Evolutionary conservation across 2,329 filamentous ascomycete species (phyloP).

Genomic region (Curvularia spicifera): DNA sequence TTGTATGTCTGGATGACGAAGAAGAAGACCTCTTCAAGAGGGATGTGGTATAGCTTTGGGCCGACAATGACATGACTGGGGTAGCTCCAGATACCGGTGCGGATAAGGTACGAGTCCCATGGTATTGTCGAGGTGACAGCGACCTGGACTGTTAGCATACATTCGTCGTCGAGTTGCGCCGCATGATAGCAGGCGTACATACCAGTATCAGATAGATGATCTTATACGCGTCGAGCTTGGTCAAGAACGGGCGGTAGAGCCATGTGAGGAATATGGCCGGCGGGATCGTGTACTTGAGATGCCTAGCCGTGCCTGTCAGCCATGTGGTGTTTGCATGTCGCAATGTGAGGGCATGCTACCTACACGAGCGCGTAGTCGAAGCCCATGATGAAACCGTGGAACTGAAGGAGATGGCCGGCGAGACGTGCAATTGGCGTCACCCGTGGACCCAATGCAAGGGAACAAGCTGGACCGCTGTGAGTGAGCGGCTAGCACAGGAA

Average conservation of each 20-base stretch:
- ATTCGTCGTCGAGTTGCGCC: not conserved
- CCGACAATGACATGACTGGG: conserved; percentile 70
- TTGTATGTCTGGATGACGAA: conserved; percentile 79
- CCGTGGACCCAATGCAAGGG: conserved; percentile 25
- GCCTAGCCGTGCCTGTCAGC: conserved; percentile 53
- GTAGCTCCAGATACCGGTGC: conserved; percentile 72
- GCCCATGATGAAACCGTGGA: conserved; percentile 55
- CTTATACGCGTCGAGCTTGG: conserved; percentile 67
- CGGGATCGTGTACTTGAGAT: conserved; percentile 71
- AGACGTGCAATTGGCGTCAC: conserved; percentile 24
- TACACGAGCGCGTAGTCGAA: conserved; percentile 69
- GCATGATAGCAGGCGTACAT: conserved; percentile 20
- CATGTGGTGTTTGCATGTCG: conserved; percentile 2
- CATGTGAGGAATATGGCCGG: conserved; percentile 65
- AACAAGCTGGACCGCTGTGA: conserved; percentile 27
- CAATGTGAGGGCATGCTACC: conserved; percentile 39
- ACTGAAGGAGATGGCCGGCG: conserved; percentile 16
- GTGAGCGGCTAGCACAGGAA: conserved; percentile 21
- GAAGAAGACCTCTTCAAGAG: conserved; percentile 76
- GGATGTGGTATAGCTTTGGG: conserved; percentile 67
- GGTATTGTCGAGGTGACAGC: conserved; percentile 73
- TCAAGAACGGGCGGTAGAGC: conserved; percentile 67
- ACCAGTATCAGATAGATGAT: conserved; percentile 64
- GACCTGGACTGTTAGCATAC: conserved; percentile 53
- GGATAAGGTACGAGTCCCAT: conserved; percentile 79